Evolutionary conservation across 202 grass and related monocot genomes (phyloP), one percentile per base, ranked within the genome.

Genomic region (Hordeum pubiflorum): DNA sequence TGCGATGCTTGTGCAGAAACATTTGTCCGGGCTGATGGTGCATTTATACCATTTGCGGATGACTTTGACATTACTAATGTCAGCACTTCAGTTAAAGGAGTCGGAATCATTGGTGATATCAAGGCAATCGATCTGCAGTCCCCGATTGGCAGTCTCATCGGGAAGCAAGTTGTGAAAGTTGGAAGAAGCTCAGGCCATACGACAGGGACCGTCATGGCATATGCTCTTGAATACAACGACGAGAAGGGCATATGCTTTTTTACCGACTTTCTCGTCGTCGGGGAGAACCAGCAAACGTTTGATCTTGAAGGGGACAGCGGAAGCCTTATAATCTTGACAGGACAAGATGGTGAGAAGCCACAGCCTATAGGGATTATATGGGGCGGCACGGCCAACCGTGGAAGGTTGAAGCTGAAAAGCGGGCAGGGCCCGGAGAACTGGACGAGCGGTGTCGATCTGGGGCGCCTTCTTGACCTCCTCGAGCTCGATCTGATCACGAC

Each of bases 281-380:
- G 69, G 43, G 69, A 50, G 69, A 72, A 72, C 24, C 69, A 72
- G 4, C 69, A 72, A 50, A 72, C 69, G 4, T 72, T 72, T 31
- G 69, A 72, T 72, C 69, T 72, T 72, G 69, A 72, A 72, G 69
- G 41, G 43, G 69, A 72, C 26, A 72, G 69, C 6, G 69, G 69
- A 72, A 72, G 69, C 43, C 69, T 72, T 72, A 72, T 72, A 72
- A 72, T 72, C 69, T 72, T 72, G 50, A 72, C 69, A 52, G 69
- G 69, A 50, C 69, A 72, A 72, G 69, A 52, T 32, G 69, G 69
- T 50, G 69, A 72, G 43, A 72, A 72, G 69, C 69, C 69, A 72
- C 69, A 52, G 24, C 69, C 69, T 72, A 72, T 72, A 72, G 69
- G 69, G 69, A 72, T 72, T 72, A 72, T 72, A 72, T 72, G 69